Base-by-base conservation (phyloP, 106 monocot genomes). In the Platanthera guangdongensis region DNA sequence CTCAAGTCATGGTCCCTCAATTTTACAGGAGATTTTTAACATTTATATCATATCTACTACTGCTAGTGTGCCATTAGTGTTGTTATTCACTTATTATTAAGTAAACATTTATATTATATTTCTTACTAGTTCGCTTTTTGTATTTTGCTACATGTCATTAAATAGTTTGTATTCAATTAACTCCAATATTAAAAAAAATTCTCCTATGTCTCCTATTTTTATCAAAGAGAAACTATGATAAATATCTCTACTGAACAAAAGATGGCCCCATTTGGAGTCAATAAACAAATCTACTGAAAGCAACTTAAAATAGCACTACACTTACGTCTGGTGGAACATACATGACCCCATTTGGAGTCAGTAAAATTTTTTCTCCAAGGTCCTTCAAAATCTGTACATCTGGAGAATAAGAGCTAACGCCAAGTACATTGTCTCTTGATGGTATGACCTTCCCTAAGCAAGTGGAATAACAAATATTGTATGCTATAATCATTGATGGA, bases 401-500 rank as follows among this genome's bases (percentile, higher is more conserved):
- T 55, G 81, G 80, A 46, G 78, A 78, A 78, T 86, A 97, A 75
- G 89, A 88, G 80, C 83, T 89, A 22, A 93, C 89, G 76, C 97
- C 97, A 68, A 97, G 87, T 80, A 91, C 74, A 63, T 81, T 86
- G 76, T 78, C 75, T 79, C 79, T 88, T 10, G 87, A 89, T 63
- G 93, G 77, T 47, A 86, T 12, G 45, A 89, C 81, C 80, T 91
- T 88, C 2, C 97, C 97, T 84, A 97, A 85, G 65, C 97, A 97
- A 11, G 97, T 94, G 62, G 73, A 89, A 52, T 78, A 97, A 76
- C 97, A 97, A 19, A 97, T 84, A 71, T 97, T 97, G 80, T 97
- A 97, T 64, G 91, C 97, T 80, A 97, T 97, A 80, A 97, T 94
- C 97, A 97, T 97, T 22, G 97, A 97, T 71, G 97, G 97, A 79